Base-by-base conservation (phyloP, 257 asterid species). In the Coffea canephora region DNA sequence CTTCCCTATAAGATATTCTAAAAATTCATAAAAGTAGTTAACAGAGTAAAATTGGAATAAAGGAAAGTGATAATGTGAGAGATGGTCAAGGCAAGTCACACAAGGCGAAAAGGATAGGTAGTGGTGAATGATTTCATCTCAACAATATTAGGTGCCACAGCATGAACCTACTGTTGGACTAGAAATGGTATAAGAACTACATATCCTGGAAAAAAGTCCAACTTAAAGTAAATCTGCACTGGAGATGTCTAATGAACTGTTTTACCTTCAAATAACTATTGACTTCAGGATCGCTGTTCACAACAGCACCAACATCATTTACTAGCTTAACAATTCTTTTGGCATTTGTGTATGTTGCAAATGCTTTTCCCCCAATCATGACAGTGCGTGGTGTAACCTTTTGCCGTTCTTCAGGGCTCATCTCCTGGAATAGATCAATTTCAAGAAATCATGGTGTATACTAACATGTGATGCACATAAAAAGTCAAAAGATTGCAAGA, bases 361-460 rank as follows among this genome's bases (percentile, higher is more conserved):
- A 96, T 43, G 99, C 99, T 91, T 96, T 96, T 85, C 99, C 99
- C 61, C 99, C 99, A 64, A 96, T 85, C 99, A 96, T 94, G 87
- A 94, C 89, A 49, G 99, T 96, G 46, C 99, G 99, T 31, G 97
- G 88, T 69, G 98, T 94, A 25, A 91, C 84, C 21, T 84, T 86
- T 84, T 90, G 87, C 71, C 97, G 94, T 52, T 94, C 97, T 82
- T 87, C 94, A 49, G 94, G 92, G 87, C 91, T 96, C 99, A 96
- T 94, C 88, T 89, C 99, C 99, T 96, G 91, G 86, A 89, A 82
- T 36, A 77, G 50, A 69, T 43, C 14, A 75, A 48, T 69, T 39
- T 21, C 77, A 76, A 71, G 50, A 81, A 48, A 72, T 45, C 23
- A 21, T 12, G 16, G 46, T n/a, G 18, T 52, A 41, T 8, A 48